A percentile compares a stretch with the other conserved stretches of the same genome.
Evolutionary conservation across 1,139 yeast species (phyloP).

Genomic region (Taiozyma sp.): DNA sequence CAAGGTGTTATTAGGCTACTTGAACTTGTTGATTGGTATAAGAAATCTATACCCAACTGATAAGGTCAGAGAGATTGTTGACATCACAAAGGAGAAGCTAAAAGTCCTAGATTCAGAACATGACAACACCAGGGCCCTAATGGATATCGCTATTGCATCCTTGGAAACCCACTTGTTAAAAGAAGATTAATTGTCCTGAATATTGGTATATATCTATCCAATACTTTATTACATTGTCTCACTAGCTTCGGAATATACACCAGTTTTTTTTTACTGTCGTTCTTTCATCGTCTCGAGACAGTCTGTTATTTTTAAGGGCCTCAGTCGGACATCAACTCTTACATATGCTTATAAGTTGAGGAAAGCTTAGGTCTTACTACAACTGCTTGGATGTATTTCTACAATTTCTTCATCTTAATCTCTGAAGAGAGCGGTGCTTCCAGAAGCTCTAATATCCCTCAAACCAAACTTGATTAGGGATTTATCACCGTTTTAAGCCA

Average conservation of each 20-base stretch:
- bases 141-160: constrained; percentile 35
- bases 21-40: constrained; percentile 48
- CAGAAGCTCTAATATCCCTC: too few species aligned
- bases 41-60: constrained; percentile 26
- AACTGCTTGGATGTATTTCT: constrained; percentile 32
- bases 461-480: too few species aligned
- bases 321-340: too few species aligned
- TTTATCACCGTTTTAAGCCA: too few species aligned
- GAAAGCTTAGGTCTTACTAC: constrained; percentile 60
- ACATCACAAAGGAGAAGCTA: constrained; percentile 5
- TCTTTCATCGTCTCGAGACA: too few species aligned
- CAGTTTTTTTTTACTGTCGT: too few species aligned
- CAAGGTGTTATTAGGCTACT: constrained; percentile 44
- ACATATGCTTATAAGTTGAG: constrained; percentile 36
- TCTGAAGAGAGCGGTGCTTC: constrained; percentile 72
- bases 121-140: constrained; percentile 32
- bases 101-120: constrained; percentile 12
- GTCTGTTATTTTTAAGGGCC: too few species aligned
- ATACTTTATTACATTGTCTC: too few species aligned
- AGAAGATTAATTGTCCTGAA: background rate
- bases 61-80: constrained; percentile 19
- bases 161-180: constrained; percentile 23
- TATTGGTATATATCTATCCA: too few species aligned
- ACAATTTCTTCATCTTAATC: constrained; percentile 62
- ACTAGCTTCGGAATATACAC: too few species aligned